Conservation (phyloP, 2,329 filamentous ascomycete genomes). For the Trichoderma oligosporum region DNA sequence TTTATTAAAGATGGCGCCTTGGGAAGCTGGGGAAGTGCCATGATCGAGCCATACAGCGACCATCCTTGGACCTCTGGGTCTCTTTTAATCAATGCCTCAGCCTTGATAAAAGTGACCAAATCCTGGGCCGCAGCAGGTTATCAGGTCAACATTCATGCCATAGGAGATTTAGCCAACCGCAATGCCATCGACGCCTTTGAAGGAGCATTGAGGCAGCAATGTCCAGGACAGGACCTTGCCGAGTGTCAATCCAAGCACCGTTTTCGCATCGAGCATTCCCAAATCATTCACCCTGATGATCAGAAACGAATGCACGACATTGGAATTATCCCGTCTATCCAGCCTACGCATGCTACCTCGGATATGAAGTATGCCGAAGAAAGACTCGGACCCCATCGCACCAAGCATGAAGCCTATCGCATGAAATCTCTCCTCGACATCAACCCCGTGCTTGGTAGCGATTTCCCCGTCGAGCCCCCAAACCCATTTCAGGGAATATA, state of each 20-base stretch:
- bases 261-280: conserved; percentile 67
- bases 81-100: conserved; percentile 61
- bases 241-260: conserved; percentile 53
- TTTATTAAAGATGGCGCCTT: conserved; percentile 59
- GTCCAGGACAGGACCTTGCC: conserved; percentile 41
- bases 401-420: conserved; percentile 57
- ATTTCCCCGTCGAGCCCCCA: conserved; percentile 69
- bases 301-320: conserved; percentile 55
- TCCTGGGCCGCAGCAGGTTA: conserved; percentile 59
- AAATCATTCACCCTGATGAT: conserved; percentile 65
- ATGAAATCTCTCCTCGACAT: conserved; percentile 59
- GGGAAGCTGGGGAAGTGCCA: conserved; percentile 67
- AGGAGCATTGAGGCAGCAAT: conserved; percentile 51
- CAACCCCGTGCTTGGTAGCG: conserved; percentile 59
- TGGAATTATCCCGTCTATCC: conserved; percentile 64
- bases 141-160: conserved; percentile 70
- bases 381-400: conserved; percentile 56
- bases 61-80: conserved; percentile 59
- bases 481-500: conserved; percentile 66
- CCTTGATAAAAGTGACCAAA: conserved; percentile 50
- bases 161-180: conserved; percentile 66
- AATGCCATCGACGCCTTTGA: conserved; percentile 61
- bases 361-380: conserved; percentile 64
- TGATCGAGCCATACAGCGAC: conserved; percentile 68
- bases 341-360: conserved; percentile 68